Percentiles rank a stretch among this genome's conserved stretches.
These are phyloP conservation scores for Cenchrus purpureus DNA, from an alignment of 176 grass and related monocot genomes.

Conservation along the genomic window DNA sequence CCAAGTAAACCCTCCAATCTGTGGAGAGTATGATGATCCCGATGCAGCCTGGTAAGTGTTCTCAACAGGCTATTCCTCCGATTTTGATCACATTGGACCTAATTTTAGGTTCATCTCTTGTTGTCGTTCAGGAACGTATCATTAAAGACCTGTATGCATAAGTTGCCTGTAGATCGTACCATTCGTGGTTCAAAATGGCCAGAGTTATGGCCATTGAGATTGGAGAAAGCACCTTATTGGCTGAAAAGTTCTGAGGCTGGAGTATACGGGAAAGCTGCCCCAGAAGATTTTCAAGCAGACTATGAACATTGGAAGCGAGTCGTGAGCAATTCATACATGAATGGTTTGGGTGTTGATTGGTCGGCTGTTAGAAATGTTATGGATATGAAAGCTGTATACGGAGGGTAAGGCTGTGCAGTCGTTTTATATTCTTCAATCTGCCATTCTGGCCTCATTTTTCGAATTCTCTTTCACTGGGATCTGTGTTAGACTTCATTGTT, in stretches of 20 bases:
- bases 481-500: neutral
- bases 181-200: constrained; percentile 71
- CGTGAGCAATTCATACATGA: constrained; percentile 64
- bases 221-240: constrained; percentile 78
- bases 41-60: constrained; percentile 74
- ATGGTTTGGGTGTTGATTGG: constrained; percentile 75
- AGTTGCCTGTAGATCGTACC: constrained; percentile 49
- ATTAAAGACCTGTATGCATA: constrained; percentile 62
- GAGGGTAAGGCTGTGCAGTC: constrained; percentile 61
- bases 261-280: constrained; percentile 77
- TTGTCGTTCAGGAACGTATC: constrained; percentile 67
- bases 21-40: constrained; percentile 67
- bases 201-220: constrained; percentile 73
- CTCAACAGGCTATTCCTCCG: constrained; percentile 12
- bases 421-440: neutral
- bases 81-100: constrained; percentile 5
- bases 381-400: constrained; percentile 91
- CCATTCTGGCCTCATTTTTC: neutral
- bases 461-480: neutral
- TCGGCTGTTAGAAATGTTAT: constrained; percentile 79
- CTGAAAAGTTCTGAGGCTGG: constrained; percentile 66
- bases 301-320: constrained; percentile 84
- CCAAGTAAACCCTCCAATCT: constrained; percentile 63
- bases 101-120: constrained; percentile 22
- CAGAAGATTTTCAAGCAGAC: constrained; percentile 74